Conservation (phyloP, 257 asterid species). For the Nicotiana undulata region DNA sequence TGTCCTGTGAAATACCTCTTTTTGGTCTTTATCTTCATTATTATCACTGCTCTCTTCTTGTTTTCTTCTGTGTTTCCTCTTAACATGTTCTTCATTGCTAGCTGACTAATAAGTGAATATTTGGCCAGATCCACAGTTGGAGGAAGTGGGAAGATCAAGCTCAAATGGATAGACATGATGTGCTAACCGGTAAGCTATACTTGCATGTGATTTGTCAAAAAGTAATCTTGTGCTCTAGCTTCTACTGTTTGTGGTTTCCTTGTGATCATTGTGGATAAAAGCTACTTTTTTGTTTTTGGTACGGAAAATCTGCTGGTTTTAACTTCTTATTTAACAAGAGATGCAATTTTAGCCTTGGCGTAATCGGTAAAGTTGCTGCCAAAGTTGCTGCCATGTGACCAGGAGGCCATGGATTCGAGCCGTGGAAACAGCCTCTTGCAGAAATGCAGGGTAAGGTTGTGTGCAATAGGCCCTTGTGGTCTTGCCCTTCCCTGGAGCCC, state of each 20-base stretch:
- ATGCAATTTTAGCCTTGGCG: not conserved
- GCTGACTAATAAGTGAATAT: constrained; percentile 8
- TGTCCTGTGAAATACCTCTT: not conserved
- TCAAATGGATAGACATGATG: constrained; percentile 53
- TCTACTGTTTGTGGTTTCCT: not conserved
- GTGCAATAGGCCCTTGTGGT: too few relatives aligned
- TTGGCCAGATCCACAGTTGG: constrained; percentile 82
- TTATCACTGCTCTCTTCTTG: not conserved
- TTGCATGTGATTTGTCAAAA: not conserved
- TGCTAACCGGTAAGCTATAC: constrained; percentile 52
- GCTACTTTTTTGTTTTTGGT: too few relatives aligned
- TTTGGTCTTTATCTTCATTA: constrained; percentile 2
- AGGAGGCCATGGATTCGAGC: too few relatives aligned
- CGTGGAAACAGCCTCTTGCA: too few relatives aligned
- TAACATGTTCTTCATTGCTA: constrained; percentile 6
- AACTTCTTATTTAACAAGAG: not conserved
- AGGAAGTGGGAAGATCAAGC: constrained; percentile 97
- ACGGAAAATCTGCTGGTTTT: not conserved
- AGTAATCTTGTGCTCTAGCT: not conserved
- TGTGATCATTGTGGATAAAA: not conserved
- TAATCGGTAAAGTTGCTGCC: too few relatives aligned
- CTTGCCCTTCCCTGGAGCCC: too few relatives aligned
- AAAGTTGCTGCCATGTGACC: too few relatives aligned
- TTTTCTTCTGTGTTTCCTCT: not conserved
- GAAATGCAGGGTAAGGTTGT: too few relatives aligned